A percentile compares a stretch with the other conserved stretches of the same genome.
Conservation (phyloP, 2,329 filamentous ascomycete genomes). For the Cryphonectria naterciae region DNA sequence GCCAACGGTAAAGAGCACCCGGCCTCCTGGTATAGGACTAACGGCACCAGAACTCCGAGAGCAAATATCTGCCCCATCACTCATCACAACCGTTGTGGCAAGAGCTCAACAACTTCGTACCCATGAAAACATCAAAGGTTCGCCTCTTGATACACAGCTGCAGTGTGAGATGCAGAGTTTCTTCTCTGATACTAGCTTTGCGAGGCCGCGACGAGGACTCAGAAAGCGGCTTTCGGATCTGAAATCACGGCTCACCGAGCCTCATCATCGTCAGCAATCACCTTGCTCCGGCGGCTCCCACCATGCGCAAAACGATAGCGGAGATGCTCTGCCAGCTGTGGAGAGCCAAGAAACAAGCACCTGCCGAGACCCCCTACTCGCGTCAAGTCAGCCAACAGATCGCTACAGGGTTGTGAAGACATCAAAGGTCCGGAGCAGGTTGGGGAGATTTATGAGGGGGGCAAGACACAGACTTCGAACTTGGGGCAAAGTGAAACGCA, state of each 20-base stretch:
- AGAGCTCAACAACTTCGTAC: conserved; percentile 9
- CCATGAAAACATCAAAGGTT: conserved; percentile 17
- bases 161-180: conserved; percentile 29
- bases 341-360: neutral
- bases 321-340: neutral
- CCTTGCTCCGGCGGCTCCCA: neutral
- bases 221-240: conserved; percentile 35
- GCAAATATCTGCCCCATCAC: neutral
- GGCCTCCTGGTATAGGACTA: neutral
- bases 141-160: conserved; percentile 25
- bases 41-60: neutral
- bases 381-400: neutral
- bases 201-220: conserved; percentile 31
- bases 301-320: neutral
- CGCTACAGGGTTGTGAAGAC: neutral
- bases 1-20: neutral
- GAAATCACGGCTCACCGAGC: conserved; percentile 31
- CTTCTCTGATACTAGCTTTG: conserved; percentile 29
- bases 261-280: conserved; percentile 23
- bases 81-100: conserved; percentile 9
- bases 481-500: conserved; percentile 24
- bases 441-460: conserved; percentile 24
- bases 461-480: conserved; percentile 25
- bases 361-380: neutral
- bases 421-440: conserved; percentile 22